Conservation (phyloP, 2,329 filamentous ascomycete species). For the Cordyceps javanica region DNA sequence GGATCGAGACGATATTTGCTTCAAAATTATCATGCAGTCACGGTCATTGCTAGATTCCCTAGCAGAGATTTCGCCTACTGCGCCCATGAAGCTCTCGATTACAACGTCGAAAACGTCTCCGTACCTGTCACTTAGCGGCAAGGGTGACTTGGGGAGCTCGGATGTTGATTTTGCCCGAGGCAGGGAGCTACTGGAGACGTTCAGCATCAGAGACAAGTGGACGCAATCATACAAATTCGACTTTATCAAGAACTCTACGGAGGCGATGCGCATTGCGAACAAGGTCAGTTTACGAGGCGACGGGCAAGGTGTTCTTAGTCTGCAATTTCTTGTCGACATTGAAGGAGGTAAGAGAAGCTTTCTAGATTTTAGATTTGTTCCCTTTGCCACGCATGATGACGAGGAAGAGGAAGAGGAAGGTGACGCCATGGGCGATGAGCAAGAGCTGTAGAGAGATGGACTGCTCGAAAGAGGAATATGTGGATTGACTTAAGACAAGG, state of each 20-base stretch:
- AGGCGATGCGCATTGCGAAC: constrained; percentile 87
- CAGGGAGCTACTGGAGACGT: constrained; percentile 66
- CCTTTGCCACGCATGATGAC: constrained; percentile 57
- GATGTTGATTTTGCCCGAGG: constrained; percentile 62
- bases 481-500: neutral
- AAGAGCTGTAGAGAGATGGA: neutral
- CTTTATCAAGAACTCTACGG: constrained; percentile 74
- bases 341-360: constrained; percentile 66
- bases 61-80: constrained; percentile 62
- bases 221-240: constrained; percentile 79
- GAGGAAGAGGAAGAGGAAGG: constrained; percentile 35
- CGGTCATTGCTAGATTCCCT: constrained; percentile 66
- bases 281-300: constrained; percentile 92
- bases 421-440: constrained; percentile 9
- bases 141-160: constrained; percentile 51
- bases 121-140: constrained; percentile 66
- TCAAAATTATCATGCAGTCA: constrained; percentile 93
- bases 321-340: constrained; percentile 94
- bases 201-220: constrained; percentile 55
- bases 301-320: constrained; percentile 78
- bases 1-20: constrained; percentile 67
- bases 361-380: constrained; percentile 78
- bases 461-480: neutral
- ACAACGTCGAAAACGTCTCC: constrained; percentile 58
- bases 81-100: constrained; percentile 67